Conservation (phyloP, 1,284 basidiomycete genomes). For the Fereydounia khargensis region DNA sequence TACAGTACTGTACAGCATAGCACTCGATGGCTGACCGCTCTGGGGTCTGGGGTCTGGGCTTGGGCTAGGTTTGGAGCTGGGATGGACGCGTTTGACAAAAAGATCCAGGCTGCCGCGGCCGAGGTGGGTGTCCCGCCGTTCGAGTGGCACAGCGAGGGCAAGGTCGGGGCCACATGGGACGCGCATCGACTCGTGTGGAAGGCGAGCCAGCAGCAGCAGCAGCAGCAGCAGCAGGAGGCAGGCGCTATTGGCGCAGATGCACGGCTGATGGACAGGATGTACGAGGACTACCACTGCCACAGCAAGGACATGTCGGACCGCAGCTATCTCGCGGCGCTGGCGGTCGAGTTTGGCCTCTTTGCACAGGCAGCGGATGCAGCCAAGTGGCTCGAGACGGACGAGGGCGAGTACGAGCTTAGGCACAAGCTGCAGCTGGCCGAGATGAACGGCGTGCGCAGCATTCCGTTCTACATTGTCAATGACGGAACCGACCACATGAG, state of each 20-base stretch:
- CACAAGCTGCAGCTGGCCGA: slow-evolving; percentile 30
- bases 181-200: slow-evolving; percentile 29
- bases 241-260: slow-evolving; percentile 12
- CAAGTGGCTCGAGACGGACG: slow-evolving; percentile 34
- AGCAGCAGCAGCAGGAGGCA: background rate
- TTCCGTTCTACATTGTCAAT: slow-evolving; percentile 42
- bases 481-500: slow-evolving; percentile 36
- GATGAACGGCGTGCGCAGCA: slow-evolving; percentile 34
- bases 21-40: too few relatives aligned
- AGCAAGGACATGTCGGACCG: slow-evolving; percentile 30
- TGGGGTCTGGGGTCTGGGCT: too few relatives aligned
- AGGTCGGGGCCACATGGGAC: slow-evolving; percentile 37
- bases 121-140: slow-evolving; percentile 24
- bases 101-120: slow-evolving; percentile 19
- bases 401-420: slow-evolving; percentile 32
- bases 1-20: too few relatives aligned
- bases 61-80: slow-evolving; percentile 27
- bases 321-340: slow-evolving; percentile 12
- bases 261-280: slow-evolving; percentile 22
- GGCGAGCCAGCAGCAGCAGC: slow-evolving; percentile 23
- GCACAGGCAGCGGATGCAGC: slow-evolving; percentile 8
- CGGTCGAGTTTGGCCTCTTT: slow-evolving; percentile 18
- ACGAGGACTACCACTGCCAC: slow-evolving; percentile 19
- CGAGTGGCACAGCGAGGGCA: slow-evolving; percentile 27
- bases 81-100: slow-evolving; percentile 36